Evolutionary conservation across 345 rosid species (phyloP).

Genomic region (Lenwebbia sp.): DNA sequence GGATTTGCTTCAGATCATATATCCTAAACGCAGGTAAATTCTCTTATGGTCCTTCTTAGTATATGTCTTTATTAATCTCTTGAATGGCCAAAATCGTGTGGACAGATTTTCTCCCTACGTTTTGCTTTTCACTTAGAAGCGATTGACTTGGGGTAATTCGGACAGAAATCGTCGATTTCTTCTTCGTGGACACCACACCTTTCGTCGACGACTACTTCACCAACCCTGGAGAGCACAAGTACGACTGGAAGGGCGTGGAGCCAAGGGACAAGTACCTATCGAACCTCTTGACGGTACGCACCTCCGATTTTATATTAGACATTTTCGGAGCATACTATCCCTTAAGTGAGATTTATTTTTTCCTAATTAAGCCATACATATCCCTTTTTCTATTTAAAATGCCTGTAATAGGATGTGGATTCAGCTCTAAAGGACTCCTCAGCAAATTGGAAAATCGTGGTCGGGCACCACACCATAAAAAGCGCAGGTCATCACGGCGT

Average conservation of each 20-base stretch:
- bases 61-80: no score
- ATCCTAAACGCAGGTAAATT: constrained; percentile 25
- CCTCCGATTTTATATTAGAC: background rate
- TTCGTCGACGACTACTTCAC: constrained; percentile 46
- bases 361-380: background rate
- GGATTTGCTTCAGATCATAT: constrained; percentile 45
- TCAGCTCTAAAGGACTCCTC: constrained; percentile 14
- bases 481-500: constrained; percentile 64
- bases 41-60: background rate
- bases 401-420: constrained; percentile 22
- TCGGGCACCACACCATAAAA: constrained; percentile 71
- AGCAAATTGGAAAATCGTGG: constrained; percentile 57
- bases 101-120: background rate
- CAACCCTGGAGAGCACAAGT: constrained; percentile 28
- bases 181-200: constrained; percentile 65
- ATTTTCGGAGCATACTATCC: background rate
- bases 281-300: constrained; percentile 26
- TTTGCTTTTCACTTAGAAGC: background rate
- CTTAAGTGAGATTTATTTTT: background rate
- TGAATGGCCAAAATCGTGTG: background rate
- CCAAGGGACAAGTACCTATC: constrained; percentile 40
- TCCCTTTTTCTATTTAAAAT: background rate
- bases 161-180: constrained; percentile 37
- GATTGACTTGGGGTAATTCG: background rate
- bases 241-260: constrained; percentile 52